phyloP scores from a whole-genome alignment of 352 stramenopile genomes.

The Globisporangium ultimum region DNA sequence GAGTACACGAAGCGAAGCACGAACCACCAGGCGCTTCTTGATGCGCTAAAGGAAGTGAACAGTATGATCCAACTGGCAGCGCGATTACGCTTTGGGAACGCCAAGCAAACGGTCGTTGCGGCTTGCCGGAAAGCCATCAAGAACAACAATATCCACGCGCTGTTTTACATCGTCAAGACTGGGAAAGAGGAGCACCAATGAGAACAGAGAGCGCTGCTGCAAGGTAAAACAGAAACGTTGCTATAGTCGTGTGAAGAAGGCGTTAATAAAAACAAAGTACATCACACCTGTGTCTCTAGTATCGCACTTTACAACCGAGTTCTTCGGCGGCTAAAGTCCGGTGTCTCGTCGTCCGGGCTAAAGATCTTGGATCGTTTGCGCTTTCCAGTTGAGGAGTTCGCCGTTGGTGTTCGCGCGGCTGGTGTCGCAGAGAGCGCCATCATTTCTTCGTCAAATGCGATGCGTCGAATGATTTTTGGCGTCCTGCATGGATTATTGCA shows the following conservation, averaged over 20 bases:
- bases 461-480: conserved; percentile 31
- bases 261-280: not conserved
- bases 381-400: conserved; percentile 20
- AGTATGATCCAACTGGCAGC: conserved; percentile 90
- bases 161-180: conserved; percentile 87
- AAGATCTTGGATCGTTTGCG: conserved; percentile 27
- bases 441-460: conserved; percentile 44
- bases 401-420: not conserved
- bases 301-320: conserved; percentile 2
- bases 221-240: too few species aligned
- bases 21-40: conserved; percentile 89
- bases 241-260: too few species aligned
- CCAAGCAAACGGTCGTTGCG: conserved; percentile 81
- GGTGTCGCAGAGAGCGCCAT: conserved; percentile 28
- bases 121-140: conserved; percentile 88
- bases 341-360: conserved; percentile 28
- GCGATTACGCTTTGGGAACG: conserved; percentile 79
- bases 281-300: too few species aligned
- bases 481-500: conserved; percentile 14
- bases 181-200: conserved; percentile 78
- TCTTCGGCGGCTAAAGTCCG: conserved; percentile 15
- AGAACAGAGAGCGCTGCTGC: conserved; percentile 2
- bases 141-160: conserved; percentile 85
- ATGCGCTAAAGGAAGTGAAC: conserved; percentile 91
- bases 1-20: conserved; percentile 92